These are phyloP conservation scores for Phytophthora hybrid DNA, from an alignment of 352 stramenopile species.

Conservation along the genomic window DNA sequence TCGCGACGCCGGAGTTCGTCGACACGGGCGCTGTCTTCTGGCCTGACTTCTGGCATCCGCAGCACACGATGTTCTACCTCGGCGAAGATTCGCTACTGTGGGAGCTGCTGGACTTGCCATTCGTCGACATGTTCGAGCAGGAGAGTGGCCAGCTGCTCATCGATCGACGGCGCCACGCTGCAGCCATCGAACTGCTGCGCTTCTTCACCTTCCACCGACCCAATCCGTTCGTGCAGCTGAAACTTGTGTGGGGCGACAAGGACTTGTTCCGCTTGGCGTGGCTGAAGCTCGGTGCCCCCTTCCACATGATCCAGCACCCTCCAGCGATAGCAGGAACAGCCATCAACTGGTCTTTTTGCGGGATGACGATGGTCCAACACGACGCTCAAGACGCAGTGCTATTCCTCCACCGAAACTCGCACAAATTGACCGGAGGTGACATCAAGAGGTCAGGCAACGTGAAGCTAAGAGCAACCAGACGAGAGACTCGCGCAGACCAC, in stretches of 20 bases:
- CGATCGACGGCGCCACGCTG: conserved; percentile 43
- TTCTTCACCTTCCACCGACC: conserved; percentile 54
- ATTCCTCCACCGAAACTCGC: conserved; percentile 63
- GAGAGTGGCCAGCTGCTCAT: conserved; percentile 67
- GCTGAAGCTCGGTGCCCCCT: conserved; percentile 53
- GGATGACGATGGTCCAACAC: conserved; percentile 61
- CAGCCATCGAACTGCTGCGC: conserved; percentile 43
- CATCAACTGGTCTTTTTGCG: conserved; percentile 66
- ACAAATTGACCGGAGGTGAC: conserved; percentile 48
- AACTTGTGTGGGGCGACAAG: conserved; percentile 62
- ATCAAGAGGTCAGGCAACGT: conserved; percentile 16
- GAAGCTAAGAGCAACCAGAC: conserved; percentile 7
- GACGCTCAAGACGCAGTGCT: conserved; percentile 42
- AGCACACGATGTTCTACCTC: conserved; percentile 62
- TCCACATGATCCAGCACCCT: conserved; percentile 51
- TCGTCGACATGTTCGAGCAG: conserved; percentile 72
- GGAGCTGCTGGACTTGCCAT: conserved; percentile 51
- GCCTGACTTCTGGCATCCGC: conserved; percentile 39
- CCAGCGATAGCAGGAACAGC: conserved; percentile 51
- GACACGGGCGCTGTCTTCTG: conserved; percentile 60
- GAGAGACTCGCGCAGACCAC: background rate
- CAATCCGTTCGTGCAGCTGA: conserved; percentile 41
- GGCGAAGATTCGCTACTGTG: conserved; percentile 55
- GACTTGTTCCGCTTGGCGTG: conserved; percentile 69
- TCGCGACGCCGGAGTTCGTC: conserved; percentile 18